phyloP scores from a whole-genome alignment of 2,329 filamentous ascomycete genomes.

The Colletotrichum costaricense region DNA sequence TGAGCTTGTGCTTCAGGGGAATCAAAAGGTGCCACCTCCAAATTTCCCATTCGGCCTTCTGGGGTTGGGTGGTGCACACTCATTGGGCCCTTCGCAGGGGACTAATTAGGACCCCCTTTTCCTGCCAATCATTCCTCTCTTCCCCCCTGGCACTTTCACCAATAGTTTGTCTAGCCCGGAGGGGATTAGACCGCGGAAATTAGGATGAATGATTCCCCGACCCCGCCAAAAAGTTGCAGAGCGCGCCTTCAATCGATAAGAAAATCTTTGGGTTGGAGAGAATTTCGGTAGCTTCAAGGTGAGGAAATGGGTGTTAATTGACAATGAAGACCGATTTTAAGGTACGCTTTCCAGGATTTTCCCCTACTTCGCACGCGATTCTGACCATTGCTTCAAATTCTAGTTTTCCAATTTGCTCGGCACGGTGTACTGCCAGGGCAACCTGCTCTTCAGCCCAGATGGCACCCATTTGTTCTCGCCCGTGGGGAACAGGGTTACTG shows the following conservation, averaged over 20 bases:
- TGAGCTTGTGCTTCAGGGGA: constrained; percentile 40
- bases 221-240: constrained; percentile 42
- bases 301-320: constrained; percentile 50
- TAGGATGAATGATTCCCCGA: constrained; percentile 51
- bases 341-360: constrained; percentile 61
- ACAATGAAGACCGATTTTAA: constrained; percentile 99
- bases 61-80: constrained; percentile 30
- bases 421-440: constrained; percentile 98
- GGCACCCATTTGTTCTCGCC: constrained; percentile 95
- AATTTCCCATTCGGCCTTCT: constrained; percentile 37
- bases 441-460: constrained; percentile 95
- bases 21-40: constrained; percentile 39
- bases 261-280: constrained; percentile 20
- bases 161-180: not conserved
- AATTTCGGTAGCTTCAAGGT: constrained; percentile 26
- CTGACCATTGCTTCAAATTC: not conserved
- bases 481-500: constrained; percentile 93
- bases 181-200: not conserved
- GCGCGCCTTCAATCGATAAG: constrained; percentile 48
- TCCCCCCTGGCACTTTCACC: constrained; percentile 26
- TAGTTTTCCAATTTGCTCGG: constrained; percentile 98
- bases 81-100: constrained; percentile 34
- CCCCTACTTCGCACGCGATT: not conserved
- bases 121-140: constrained; percentile 36
- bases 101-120: constrained; percentile 37